Evolutionary conservation across 495 filamentous ascomycete genomes (phyloP).

Genomic region (Cercophora newfieldiana): DNA sequence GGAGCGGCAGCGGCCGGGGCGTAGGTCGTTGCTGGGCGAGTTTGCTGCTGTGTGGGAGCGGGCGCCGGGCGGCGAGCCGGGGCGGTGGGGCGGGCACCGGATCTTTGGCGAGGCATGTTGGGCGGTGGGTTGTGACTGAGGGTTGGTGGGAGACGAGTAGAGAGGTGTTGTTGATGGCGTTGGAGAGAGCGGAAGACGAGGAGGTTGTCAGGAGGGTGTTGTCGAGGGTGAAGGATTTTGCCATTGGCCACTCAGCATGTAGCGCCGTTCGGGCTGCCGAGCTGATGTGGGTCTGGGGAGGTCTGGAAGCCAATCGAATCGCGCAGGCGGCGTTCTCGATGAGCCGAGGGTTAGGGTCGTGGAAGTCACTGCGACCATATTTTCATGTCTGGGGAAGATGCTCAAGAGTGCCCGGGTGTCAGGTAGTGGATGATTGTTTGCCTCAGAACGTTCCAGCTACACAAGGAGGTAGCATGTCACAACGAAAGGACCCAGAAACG

Average conservation of each 20-base stretch:
- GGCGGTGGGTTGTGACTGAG: neutral
- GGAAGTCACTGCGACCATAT: too few species aligned
- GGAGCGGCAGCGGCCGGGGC: constrained; percentile 46
- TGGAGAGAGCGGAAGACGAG: constrained; percentile 3
- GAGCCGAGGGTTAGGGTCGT: constrained; percentile 7
- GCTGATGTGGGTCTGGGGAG: neutral
- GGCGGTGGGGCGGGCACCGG: constrained; percentile 66
- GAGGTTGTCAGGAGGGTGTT: neutral
- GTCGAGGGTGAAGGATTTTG: constrained; percentile 18
- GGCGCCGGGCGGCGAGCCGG: constrained; percentile 58
- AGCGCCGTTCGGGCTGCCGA: constrained; percentile 2
- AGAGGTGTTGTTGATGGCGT: neutral
- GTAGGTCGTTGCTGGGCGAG: constrained; percentile 64
- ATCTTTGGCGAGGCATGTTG: constrained; percentile 47
- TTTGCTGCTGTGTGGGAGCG: constrained; percentile 58
- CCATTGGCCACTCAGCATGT: constrained; percentile 30
- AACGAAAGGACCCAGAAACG: too few species aligned
- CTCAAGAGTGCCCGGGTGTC: too few species aligned
- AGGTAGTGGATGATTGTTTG: too few species aligned
- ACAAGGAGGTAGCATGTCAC: too few species aligned
- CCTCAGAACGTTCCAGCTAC: too few species aligned
- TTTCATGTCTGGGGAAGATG: too few species aligned
- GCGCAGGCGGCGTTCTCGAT: neutral
- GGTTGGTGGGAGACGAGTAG: neutral
- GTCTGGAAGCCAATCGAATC: constrained; percentile 23